Base-by-base conservation (phyloP, 169 alveolate species). In the Plasmodium coatneyi region DNA sequence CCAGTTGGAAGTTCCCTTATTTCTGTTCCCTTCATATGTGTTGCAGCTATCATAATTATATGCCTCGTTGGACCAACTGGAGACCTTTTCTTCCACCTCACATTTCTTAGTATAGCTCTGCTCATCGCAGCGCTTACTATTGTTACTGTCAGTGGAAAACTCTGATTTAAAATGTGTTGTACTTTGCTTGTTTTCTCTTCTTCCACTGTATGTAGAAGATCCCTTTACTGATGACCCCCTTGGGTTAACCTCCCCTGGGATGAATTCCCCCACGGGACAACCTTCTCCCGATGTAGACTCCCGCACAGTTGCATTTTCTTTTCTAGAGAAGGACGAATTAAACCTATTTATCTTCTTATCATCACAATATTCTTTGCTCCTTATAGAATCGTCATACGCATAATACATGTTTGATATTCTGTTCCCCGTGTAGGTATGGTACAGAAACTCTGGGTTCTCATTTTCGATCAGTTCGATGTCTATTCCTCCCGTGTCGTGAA, bases 341-440 rank as follows among this genome's bases (percentile, higher is more conserved):
- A 84, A 43, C 43, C 71, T 71, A 74, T 49, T 71, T 25, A 46
- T 74, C 60, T 82, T 66, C n/a, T 46, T 84, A 3, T 87, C 93
- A 60, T 87, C 74, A 41, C 54, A 78, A 28, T 6, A 56, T 25
- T 78, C 82, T 60, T 43, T 79, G 28, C 49, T 80, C 52, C 60
- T 89, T 56, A 89, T 25, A n/a, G 70, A 79, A 56, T 79, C 89
- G 10, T 89, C 94, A 89, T 89, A 89, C 25, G 60, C 90, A 79
- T 89, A 89, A 79, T 89, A 89, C 36, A 89, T 79, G 39, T 89
- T 89, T 2, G 90, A 79, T 79, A 89, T 89, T 28, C 89, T 78
- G 71, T 89, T 89, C 19, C 94, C 94, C 16, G 94, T 89, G 72
- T 89, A 89, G 1, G 94, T 89, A 52, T 89, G 94, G 72, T 79